Evolutionary conservation across 371 early-diverging fungal genomes (phyloP).

Genomic region (Rhizopus delemar): DNA sequence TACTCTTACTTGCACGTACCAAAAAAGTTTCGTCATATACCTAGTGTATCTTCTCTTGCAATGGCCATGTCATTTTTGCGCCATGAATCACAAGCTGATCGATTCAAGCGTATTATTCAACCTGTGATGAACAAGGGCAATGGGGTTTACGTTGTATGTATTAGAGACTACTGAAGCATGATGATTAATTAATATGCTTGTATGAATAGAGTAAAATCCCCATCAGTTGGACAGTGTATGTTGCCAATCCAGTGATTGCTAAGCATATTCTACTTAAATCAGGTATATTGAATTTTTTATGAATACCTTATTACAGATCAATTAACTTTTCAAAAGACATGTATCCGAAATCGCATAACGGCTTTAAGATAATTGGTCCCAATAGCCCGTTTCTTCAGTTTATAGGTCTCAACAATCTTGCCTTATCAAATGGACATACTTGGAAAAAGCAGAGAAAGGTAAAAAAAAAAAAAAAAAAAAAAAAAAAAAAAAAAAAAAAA

Average conservation of each 20-base stretch:
- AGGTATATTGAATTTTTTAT: conserved; percentile 22
- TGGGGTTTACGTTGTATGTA: conserved; percentile 8
- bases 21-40: conserved; percentile 6
- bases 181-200: too few relatives aligned
- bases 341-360: conserved; percentile 14
- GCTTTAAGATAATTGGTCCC: conserved; percentile 9
- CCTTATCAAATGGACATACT: conserved; percentile 32
- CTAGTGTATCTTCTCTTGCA: not conserved
- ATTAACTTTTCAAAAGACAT: not conserved
- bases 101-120: not conserved
- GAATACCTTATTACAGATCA: not conserved
- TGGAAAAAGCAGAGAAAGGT: conserved; percentile 46
- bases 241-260: conserved; percentile 33
- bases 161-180: too few relatives aligned
- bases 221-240: conserved; percentile 31
- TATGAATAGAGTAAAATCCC: conserved; percentile 25
- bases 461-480: not conserved
- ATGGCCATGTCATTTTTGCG: not conserved
- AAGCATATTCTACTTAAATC: conserved; percentile 30
- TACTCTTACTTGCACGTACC: conserved; percentile 1
- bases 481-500: too few relatives aligned
- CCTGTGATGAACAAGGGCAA: not conserved
- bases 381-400: conserved; percentile 20
- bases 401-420: conserved; percentile 34
- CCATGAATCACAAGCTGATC: not conserved